Evolutionary conservation across 2,329 filamentous ascomycete species (phyloP), one percentile per base, ranked within the genome.

Genomic region (Colletotrichum echinochloae): DNA sequence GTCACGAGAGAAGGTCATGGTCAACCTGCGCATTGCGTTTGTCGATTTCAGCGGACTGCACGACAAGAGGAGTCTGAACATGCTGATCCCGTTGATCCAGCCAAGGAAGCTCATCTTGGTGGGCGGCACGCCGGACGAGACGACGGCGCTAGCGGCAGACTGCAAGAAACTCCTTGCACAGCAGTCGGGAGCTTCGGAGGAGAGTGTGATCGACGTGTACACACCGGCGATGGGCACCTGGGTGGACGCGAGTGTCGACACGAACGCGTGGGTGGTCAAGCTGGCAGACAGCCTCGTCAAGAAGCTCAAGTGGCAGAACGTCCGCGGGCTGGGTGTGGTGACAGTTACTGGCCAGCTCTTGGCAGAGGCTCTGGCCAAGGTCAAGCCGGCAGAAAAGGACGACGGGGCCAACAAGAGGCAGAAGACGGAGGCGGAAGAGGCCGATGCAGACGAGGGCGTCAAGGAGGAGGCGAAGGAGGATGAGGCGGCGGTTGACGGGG

Each of bases 251-350:
- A 98, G 95, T 77, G 95, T 98, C 51, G 96, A 99, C 79, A 98
- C 95, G 6, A 98, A 98, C 78, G 95, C 96, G 5, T 99, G 97
- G 96, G 91, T 93, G 30, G 93, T 99, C 71, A 97, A 95, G 80
- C 87, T 99, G 23, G 94, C 94, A 59, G 93, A 95, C 74, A 85
- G 89, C 54, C 89, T 99, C 26, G 92, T 97, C 70, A 94, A 94
- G 81, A 92, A 92, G 75, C 86, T 99, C 70, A 94, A 93, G 77
- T 98, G 96, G 96, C 96, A 98, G 82, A 95, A 94, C 69, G 94
- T 98, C 30, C 91, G 94, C 66, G 94, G 93, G 2, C 85, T 98
- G 9, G 93, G 94, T 48, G 94, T 99, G 67, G 95, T 97, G 20
- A 97, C 95, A n/a, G 87, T 99, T 65, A 97, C 94, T 2, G 96